Percentiles rank a stretch among this genome's conserved stretches.
Conservation (phyloP, 345 rosid species). For the Ceriops decandra region DNA sequence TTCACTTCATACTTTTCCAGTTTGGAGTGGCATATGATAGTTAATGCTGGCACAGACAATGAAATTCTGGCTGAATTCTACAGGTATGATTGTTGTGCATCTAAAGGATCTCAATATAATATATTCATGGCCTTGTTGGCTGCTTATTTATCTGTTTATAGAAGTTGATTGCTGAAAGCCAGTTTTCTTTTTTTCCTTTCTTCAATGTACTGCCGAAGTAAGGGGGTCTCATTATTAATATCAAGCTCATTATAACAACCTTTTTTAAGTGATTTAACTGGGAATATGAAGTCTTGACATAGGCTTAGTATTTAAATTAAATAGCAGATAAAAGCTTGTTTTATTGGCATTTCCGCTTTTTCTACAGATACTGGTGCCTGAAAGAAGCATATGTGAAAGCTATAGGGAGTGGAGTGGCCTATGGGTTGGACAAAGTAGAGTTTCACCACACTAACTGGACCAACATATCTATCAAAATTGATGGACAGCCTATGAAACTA, state of each 20-base stretch:
- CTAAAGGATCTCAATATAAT: constrained; percentile 1
- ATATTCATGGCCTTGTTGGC: background rate
- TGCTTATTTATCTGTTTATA: background rate
- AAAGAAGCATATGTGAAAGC: constrained; percentile 83
- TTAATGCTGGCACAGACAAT: constrained; percentile 36
- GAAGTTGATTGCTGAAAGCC: background rate
- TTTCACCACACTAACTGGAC: constrained; percentile 55
- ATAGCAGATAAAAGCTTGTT: background rate
- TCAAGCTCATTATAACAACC: no score
- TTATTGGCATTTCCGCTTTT: background rate
- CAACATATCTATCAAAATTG: constrained; percentile 37
- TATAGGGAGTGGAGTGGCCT: constrained; percentile 48
- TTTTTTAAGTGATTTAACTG: no score
- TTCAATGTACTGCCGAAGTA: background rate
- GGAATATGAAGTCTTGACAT: background rate
- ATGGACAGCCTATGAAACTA: constrained; percentile 28
- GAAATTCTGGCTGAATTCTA: constrained; percentile 48
- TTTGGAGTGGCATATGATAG: constrained; percentile 50
- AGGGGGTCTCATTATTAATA: no score
- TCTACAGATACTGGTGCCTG: constrained; percentile 59
- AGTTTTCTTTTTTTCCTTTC: background rate
- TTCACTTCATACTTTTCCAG: constrained; percentile 52
- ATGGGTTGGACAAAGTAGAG: constrained; percentile 49
- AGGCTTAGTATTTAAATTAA: background rate
- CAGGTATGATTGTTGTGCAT: constrained; percentile 36